Percentiles rank a stretch among this genome's conserved stretches.
phyloP scores from a whole-genome alignment of 495 filamentous ascomycete genomes.

The Penicillium fimorum region DNA sequence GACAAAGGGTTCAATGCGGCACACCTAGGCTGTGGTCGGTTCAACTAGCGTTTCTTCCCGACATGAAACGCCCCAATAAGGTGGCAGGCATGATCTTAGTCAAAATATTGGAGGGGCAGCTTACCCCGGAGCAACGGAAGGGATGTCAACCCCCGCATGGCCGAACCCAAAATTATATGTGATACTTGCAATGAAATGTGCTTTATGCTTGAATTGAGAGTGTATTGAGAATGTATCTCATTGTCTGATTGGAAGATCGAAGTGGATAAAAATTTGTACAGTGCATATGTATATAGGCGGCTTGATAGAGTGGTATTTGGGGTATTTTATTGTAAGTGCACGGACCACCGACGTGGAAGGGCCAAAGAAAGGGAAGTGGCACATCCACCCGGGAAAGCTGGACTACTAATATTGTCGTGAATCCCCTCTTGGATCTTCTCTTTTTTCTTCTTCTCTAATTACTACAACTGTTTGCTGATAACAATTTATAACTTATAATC shows the following conservation, averaged over 20 bases:
- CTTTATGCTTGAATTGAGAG: not conserved
- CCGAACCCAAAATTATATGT: constrained; percentile 26
- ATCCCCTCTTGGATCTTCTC: not conserved
- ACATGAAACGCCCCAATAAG: not conserved
- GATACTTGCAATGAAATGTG: not conserved
- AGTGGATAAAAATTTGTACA: not conserved
- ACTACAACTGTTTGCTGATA: not conserved
- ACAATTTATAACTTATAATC: not conserved
- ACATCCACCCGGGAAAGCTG: not conserved
- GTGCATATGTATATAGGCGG: not conserved
- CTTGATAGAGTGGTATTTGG: not conserved
- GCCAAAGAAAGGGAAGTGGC: constrained; percentile 7
- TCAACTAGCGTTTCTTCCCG: constrained; percentile 1
- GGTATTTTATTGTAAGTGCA: not conserved
- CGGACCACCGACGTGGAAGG: constrained; percentile 6
- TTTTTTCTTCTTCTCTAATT: not conserved
- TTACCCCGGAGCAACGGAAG: constrained; percentile 50
- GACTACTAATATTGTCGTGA: constrained; percentile 4
- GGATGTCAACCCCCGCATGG: constrained; percentile 38
- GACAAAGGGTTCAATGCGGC: constrained; percentile 11
- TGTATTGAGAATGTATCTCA: too few relatives aligned
- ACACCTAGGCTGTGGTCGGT: constrained; percentile 5
- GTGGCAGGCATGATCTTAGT: constrained; percentile 11
- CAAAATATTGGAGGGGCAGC: constrained; percentile 14
- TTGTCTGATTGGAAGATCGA: not conserved